Evolutionary conservation across 495 filamentous ascomycete genomes (phyloP).

Genomic region (Poronia punctata): DNA sequence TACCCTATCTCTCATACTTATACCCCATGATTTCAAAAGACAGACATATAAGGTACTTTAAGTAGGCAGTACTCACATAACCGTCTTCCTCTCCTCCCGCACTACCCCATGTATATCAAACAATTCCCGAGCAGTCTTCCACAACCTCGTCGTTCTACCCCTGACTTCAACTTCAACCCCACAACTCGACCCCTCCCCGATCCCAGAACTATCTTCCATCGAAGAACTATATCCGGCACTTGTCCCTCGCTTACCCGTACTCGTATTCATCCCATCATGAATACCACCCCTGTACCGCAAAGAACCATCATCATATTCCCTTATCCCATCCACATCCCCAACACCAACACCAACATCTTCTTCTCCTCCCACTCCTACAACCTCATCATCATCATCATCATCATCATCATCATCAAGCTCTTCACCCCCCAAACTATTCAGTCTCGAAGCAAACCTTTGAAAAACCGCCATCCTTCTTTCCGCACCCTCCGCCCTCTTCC

Average conservation of each 20-base stretch:
- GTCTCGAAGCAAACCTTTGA: constrained; percentile 24
- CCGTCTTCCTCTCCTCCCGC: too few species aligned
- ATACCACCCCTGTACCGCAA: too few species aligned
- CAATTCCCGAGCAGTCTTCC: constrained; percentile 16
- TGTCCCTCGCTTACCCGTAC: too few species aligned
- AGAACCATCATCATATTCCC: too few species aligned
- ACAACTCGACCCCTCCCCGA: background rate
- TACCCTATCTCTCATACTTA: too few species aligned
- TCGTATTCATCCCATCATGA: too few species aligned
- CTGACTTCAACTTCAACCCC: background rate
- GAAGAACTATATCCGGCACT: too few species aligned
- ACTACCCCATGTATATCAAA: too few species aligned
- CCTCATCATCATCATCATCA: constrained; percentile 3
- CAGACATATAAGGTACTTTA: too few species aligned
- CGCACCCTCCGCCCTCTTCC: constrained; percentile 40
- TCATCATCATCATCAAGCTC: background rate
- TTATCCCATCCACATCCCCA: background rate
- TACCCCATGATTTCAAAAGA: too few species aligned
- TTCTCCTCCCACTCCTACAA: background rate
- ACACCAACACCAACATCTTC: background rate
- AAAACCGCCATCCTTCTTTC: constrained; percentile 40
- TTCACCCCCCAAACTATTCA: constrained; percentile 8
- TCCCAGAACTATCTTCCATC: too few species aligned
- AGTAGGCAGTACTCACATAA: too few species aligned
- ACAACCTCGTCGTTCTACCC: constrained; percentile 8